phyloP scores from a whole-genome alignment of 805 yeast genomes.

The Candida maesae region DNA sequence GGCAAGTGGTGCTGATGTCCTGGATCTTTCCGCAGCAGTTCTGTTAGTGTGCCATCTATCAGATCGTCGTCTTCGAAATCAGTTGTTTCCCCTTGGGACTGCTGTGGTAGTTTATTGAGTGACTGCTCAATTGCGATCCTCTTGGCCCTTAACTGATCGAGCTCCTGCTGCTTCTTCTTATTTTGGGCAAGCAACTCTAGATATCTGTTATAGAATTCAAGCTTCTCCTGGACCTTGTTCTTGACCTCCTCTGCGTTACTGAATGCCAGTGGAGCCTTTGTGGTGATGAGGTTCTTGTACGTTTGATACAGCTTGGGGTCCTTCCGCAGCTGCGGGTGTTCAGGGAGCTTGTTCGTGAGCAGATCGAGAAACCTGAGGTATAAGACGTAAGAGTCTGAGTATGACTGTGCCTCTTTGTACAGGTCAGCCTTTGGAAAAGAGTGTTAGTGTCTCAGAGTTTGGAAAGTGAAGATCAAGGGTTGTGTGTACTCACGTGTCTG shows the following conservation, averaged over 20 bases:
- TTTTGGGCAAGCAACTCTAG: slow-evolving; percentile 23
- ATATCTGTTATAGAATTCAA: slow-evolving; percentile 27
- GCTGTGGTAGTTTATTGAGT: background rate
- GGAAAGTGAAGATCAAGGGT: no score
- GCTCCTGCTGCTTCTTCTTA: slow-evolving; percentile 22
- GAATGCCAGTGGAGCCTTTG: slow-evolving; percentile 21
- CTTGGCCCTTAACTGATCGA: slow-evolving; percentile 14
- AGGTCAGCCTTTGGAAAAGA: slow-evolving; percentile 34
- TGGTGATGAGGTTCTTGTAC: slow-evolving; percentile 19
- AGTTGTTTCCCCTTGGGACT: background rate
- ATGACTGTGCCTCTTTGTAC: slow-evolving; percentile 39
- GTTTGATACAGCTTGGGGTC: slow-evolving; percentile 17
- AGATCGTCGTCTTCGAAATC: background rate
- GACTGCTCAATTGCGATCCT: background rate
- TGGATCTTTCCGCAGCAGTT: background rate
- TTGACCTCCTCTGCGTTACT: slow-evolving; percentile 25
- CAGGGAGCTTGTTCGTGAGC: slow-evolving; percentile 42
- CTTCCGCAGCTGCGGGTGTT: slow-evolving; percentile 41
- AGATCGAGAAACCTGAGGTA: slow-evolving; percentile 59
- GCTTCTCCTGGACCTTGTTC: slow-evolving; percentile 29
- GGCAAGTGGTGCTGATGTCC: background rate
- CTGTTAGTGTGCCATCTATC: background rate
- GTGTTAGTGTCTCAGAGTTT: no score
- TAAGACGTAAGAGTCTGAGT: slow-evolving; percentile 50
- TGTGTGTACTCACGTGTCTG: slow-evolving; percentile 34